A percentile compares a stretch with the other conserved stretches of the same genome.
phyloP scores from a whole-genome alignment of 129 eudicot species.

The Helianthus tuberosus region DNA sequence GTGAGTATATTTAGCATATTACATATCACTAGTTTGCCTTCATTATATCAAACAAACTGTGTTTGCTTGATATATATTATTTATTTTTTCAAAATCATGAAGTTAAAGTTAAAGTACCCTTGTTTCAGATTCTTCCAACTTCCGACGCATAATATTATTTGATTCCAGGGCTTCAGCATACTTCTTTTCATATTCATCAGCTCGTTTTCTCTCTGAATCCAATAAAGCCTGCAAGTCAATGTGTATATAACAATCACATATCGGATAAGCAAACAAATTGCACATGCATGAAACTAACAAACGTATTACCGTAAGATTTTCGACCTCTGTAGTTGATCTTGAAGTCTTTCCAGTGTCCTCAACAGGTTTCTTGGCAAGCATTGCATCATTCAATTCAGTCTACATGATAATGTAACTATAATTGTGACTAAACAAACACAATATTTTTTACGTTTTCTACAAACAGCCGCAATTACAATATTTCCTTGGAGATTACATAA shows the following conservation, averaged over 20 bases:
- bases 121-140: slow-evolving; percentile 84
- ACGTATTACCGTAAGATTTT: slow-evolving; percentile 66
- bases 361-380: slow-evolving; percentile 66
- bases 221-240: slow-evolving; percentile 51
- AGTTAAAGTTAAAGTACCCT: slow-evolving; percentile 48
- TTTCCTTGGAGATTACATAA: neutral
- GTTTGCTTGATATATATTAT: slow-evolving; percentile 6
- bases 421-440: slow-evolving; percentile 21
- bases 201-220: slow-evolving; percentile 72
- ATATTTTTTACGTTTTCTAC: slow-evolving; percentile 14
- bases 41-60: slow-evolving; percentile 4
- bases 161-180: slow-evolving; percentile 57
- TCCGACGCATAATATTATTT: slow-evolving; percentile 55
- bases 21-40: slow-evolving; percentile 4
- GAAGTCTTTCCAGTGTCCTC: slow-evolving; percentile 79
- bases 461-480: slow-evolving; percentile 18
- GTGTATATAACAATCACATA: slow-evolving; percentile 14
- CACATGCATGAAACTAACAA: neutral
- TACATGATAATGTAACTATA: slow-evolving; percentile 40
- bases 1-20: neutral
- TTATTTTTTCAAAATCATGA: slow-evolving; percentile 35
- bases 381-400: slow-evolving; percentile 76
- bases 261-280: neutral
- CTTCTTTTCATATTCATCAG: slow-evolving; percentile 76
- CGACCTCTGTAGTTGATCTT: slow-evolving; percentile 59